These are phyloP conservation scores for Cucumis variabilis DNA, from an alignment of 331 rosid species.

Conservation along the genomic window DNA sequence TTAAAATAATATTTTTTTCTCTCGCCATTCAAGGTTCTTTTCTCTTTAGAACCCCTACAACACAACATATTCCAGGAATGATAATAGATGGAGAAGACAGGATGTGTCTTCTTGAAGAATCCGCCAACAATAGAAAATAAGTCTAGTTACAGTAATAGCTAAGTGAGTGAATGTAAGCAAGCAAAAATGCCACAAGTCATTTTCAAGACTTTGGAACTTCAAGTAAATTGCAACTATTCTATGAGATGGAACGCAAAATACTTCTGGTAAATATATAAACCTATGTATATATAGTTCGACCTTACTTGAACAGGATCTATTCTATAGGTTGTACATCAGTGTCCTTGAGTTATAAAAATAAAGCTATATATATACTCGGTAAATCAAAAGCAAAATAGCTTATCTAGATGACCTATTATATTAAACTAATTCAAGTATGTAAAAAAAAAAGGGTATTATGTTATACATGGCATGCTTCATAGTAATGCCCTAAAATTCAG, in stretches of 20 bases:
- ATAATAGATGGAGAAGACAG: background rate
- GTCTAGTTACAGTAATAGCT: background rate
- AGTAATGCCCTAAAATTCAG: background rate
- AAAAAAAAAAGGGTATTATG: background rate
- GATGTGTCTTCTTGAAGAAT: background rate
- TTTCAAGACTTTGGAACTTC: background rate
- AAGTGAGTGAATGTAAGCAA: background rate
- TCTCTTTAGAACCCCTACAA: slow-evolving; percentile 5
- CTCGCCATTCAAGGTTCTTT: background rate
- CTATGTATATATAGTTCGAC: background rate
- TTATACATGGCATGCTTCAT: slow-evolving; percentile 3
- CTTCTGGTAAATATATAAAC: background rate
- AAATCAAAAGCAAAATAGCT: background rate
- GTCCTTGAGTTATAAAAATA: too few species aligned
- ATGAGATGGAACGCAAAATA: background rate
- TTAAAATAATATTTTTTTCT: background rate
- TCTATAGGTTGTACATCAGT: too few species aligned
- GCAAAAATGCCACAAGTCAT: background rate
- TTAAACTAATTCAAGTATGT: background rate
- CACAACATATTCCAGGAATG: background rate
- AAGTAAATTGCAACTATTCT: slow-evolving; percentile 1
- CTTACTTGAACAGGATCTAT: too few species aligned
- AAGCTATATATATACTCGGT: background rate
- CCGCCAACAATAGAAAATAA: background rate
- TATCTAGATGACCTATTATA: slow-evolving; percentile 3